Evolutionary conservation across 495 filamentous ascomycete species (phyloP), one percentile per base, ranked within the genome.

Genomic region (Lophium mytilinum): DNA sequence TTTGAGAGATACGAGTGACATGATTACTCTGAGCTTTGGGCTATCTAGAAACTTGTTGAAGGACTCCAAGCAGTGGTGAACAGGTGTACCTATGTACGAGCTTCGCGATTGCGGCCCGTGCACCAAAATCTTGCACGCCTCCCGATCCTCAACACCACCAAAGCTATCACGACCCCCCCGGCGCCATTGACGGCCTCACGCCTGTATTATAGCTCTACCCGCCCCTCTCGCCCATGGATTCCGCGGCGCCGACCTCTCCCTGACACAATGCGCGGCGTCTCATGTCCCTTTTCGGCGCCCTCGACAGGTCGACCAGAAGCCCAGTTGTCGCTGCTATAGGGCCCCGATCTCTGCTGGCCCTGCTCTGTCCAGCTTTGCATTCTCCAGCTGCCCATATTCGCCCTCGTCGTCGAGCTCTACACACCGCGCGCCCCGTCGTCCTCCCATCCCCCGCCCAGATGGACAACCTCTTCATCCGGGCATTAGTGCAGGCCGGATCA

Each of bases 251-350:
- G 37, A 33, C 17, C 49, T 17, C 50, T 24, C 51, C 56, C 73
- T 78, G 72, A 73, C 79, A 84, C 72, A 54, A 87, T 87, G 84
- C 75, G 71, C 72, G 74, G 66, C 71, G 61, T 75, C 78, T 78
- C 80, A 85, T 87, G 83, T 80, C 80, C 81, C 69, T 74, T 70
- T 69, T 77, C 73, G 73, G 72, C 74, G 74, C 72, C 70, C 73
- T 71, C 69, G 73, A 75, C 64, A 73, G 74, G 60, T 60, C 61
- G 71, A 72, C 74, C 68, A 76, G 73, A 71, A 70, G 77, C 72
- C 71, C 75, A 69, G 57, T 71, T 63, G 62, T 71, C 66, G 70
- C 74, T 61, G 76, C 74, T 68, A 68, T 76, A 74, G 70, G 66
- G 59, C 66, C 69, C 63, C 73, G 71, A 58, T 72, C 74, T 33